phyloP scores from a whole-genome alignment of 345 rosid genomes.

The Melastoma malabathricum region DNA sequence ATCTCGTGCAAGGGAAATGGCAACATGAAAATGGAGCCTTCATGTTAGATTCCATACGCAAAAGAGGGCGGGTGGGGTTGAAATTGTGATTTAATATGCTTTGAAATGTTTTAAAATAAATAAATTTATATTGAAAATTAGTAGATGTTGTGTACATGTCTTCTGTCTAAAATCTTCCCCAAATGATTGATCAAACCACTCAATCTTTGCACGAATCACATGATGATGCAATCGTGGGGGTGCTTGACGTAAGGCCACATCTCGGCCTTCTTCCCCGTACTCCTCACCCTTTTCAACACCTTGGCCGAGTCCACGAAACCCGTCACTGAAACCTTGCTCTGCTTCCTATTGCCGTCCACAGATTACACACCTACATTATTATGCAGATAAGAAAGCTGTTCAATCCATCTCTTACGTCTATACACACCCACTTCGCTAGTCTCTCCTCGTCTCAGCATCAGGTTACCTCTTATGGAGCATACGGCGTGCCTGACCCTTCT shows the following conservation, averaged over 20 bases:
- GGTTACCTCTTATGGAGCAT: slow-evolving; percentile 26
- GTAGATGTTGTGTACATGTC: too few species aligned
- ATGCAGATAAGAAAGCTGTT: neutral
- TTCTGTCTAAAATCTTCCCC: too few species aligned
- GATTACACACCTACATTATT: slow-evolving; percentile 7
- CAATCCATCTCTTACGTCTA: neutral
- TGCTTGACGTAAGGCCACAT: slow-evolving; percentile 9
- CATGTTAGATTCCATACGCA: too few species aligned
- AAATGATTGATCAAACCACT: too few species aligned
- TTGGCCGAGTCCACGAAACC: slow-evolving; percentile 10
- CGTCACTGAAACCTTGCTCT: slow-evolving; percentile 5
- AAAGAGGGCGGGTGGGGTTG: too few species aligned
- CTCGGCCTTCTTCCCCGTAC: slow-evolving; percentile 9
- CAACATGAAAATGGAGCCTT: too few species aligned
- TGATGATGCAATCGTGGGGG: slow-evolving; percentile 5
- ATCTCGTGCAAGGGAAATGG: too few species aligned
- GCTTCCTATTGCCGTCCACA: slow-evolving; percentile 8
- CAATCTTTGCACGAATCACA: neutral
- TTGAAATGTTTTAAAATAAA: too few species aligned
- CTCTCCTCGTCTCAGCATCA: neutral
- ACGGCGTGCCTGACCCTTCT: slow-evolving; percentile 26
- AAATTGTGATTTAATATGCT: too few species aligned
- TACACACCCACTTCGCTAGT: too few species aligned
- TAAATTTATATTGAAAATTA: too few species aligned
- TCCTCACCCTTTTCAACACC: slow-evolving; percentile 6